Conservation (phyloP, 164 flowering plant genomes). For the Litsea cubeba region DNA sequence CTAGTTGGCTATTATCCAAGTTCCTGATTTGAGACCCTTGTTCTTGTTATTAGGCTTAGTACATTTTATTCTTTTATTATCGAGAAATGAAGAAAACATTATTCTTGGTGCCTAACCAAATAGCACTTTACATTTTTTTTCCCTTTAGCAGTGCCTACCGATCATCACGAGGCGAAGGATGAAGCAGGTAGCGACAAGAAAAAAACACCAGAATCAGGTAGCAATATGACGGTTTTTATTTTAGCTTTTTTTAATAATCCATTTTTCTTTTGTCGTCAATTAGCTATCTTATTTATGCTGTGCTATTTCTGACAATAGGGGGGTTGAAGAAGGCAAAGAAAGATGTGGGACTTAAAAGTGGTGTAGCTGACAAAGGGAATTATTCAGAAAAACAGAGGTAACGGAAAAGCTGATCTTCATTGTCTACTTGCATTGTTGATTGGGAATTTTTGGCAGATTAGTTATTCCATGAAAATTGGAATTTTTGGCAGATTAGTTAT, state of each 20-base stretch:
- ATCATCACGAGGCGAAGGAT: constrained; percentile 25
- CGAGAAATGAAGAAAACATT: no score
- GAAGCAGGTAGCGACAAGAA: constrained; percentile 25
- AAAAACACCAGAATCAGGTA: constrained; percentile 35
- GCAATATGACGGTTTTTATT: background rate
- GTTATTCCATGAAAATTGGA: background rate
- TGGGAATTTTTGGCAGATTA: background rate
- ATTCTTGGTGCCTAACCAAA: background rate
- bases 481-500: background rate
- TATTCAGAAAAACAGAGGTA: constrained; percentile 80
- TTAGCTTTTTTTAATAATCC: background rate
- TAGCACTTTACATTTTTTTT: background rate
- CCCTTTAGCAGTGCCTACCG: constrained; percentile 17
- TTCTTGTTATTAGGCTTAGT: constrained; percentile 1
- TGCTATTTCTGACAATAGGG: constrained; percentile 13
- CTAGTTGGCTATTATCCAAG: background rate
- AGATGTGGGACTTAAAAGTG: constrained; percentile 16
- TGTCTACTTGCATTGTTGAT: background rate
- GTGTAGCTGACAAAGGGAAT: constrained; percentile 29
- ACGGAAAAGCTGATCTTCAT: background rate
- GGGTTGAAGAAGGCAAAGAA: constrained; percentile 25
- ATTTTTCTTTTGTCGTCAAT: background rate
- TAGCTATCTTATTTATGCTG: background rate
- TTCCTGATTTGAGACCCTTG: background rate
- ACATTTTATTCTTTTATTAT: background rate